Evolutionary conservation across 169 alveolate genomes (phyloP).

Genomic region (Plasmodium berghei): DNA sequence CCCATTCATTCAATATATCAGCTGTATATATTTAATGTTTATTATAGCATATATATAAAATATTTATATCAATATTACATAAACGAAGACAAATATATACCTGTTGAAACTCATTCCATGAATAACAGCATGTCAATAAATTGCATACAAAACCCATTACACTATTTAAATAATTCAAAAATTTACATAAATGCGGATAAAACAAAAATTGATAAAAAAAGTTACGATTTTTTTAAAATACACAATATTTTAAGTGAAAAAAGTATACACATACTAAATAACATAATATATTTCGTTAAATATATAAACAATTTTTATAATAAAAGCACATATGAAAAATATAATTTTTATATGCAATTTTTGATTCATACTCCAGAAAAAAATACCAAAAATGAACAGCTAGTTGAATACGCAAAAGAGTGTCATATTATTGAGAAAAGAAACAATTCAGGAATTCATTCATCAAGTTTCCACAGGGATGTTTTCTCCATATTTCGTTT

Average conservation of each 20-base stretch:
- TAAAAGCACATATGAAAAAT: slow-evolving; percentile 21
- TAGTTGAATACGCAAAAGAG: slow-evolving; percentile 32
- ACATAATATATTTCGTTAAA: slow-evolving; percentile 43
- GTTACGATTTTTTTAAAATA: background rate
- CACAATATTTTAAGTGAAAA: slow-evolving; percentile 34
- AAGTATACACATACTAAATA: slow-evolving; percentile 45
- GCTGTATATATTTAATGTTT: slow-evolving; percentile 47
- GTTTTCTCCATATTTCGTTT: slow-evolving; percentile 25
- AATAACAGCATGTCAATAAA: background rate
- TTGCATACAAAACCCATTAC: background rate
- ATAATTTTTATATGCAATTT: slow-evolving; percentile 33
- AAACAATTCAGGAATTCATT: background rate
- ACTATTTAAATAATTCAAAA: slow-evolving; percentile 10
- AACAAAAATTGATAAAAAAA: background rate
- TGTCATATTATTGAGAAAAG: slow-evolving; percentile 10
- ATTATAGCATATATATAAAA: slow-evolving; percentile 24
- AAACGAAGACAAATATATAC: background rate
- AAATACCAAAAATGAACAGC: slow-evolving; percentile 7
- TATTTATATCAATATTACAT: slow-evolving; percentile 3
- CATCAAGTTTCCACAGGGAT: slow-evolving; percentile 71
- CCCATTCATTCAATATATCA: slow-evolving; percentile 60
- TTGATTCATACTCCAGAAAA: slow-evolving; percentile 4
- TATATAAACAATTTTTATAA: slow-evolving; percentile 56
- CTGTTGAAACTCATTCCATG: background rate
- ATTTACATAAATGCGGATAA: background rate